A percentile compares a stretch with the other conserved stretches of the same genome.
Evolutionary conservation across 805 yeast genomes (phyloP).

Genomic region (Metschnikowia kofuensis): DNA sequence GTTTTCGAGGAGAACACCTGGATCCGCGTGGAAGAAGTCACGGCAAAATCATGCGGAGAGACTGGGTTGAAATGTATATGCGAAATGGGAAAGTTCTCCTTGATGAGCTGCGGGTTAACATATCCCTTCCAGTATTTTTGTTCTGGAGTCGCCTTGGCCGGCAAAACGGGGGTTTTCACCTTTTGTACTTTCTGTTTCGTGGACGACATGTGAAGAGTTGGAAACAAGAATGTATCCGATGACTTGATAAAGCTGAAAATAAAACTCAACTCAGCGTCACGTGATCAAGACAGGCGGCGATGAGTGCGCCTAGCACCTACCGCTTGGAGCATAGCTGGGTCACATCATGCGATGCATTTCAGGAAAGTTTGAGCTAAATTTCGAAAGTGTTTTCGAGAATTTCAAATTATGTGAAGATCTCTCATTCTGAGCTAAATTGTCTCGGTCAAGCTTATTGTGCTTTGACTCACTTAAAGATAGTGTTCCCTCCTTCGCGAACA

Average conservation of each 20-base stretch:
- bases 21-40: slow-evolving; percentile 85
- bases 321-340: no score
- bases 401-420: no score
- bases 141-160: slow-evolving; percentile 85
- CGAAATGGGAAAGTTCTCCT: slow-evolving; percentile 89
- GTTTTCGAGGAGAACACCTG: slow-evolving; percentile 94
- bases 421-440: no score
- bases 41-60: slow-evolving; percentile 88
- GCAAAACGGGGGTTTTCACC: slow-evolving; percentile 69
- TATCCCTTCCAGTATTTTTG: slow-evolving; percentile 93
- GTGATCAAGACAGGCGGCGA: slow-evolving; percentile 1
- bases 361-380: no score
- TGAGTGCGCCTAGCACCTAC: background rate
- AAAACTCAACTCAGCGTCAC: slow-evolving; percentile 11
- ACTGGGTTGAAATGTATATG: slow-evolving; percentile 86
- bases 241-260: slow-evolving; percentile 4
- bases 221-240: background rate
- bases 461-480: no score
- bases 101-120: slow-evolving; percentile 78
- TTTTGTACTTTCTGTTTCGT: slow-evolving; percentile 61
- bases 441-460: no score
- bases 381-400: no score
- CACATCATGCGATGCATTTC: no score
- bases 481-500: no score
- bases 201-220: slow-evolving; percentile 61